Evolutionary conservation across 2,329 filamentous ascomycete genomes (phyloP), one percentile per base, ranked within the genome.

Genomic region (Plenodomus lindquistii): DNA sequence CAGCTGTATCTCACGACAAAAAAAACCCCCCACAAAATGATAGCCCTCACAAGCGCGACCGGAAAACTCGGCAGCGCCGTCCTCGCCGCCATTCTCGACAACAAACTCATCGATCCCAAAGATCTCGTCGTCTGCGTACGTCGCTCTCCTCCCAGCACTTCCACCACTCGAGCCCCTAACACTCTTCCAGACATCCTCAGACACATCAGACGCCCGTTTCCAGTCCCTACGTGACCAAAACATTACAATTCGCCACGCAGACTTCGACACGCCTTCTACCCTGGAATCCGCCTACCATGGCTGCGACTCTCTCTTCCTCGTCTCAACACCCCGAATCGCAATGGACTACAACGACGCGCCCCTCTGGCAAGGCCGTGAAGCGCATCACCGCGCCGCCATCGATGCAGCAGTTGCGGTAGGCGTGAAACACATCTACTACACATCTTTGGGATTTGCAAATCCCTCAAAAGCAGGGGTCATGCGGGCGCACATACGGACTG

Each of bases 341-440:
- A 72, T 76, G 57, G 76, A 78, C 60, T 78, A 73, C 62, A 60
- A 72, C 48, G 58, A 75, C 34, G 74, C 75, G 1, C 69, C 73
- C 0, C 63, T 68, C 1, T 74, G 74, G 50, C 40, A 69, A 17
- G 76, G 76, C 10, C 66, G 76, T 16, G 76, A 78, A 48, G 70
- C 66, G 8, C 74, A 78, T 50, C 76, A 78, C 46, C 71, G 72
- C 42, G 66, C 65, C 2, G 75, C 72, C 11, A 70, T 79, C 9
- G 71, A 75, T 20, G 75, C 75, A 0, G 76, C 76, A 0, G 44
- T 70, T 10, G 57, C 67, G 34, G 73, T 62, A 2, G 73, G 74
- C 11, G 70, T 78, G 0, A 63, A 73, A 50, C 75, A 78, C 55
- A 66, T 79, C 37, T 78, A 77, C 59, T 78, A 78, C 62, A 75